These are phyloP conservation scores for Umbelopsis sp. DNA, from an alignment of 192 early-diverging fungal species.

Conservation along the genomic window DNA sequence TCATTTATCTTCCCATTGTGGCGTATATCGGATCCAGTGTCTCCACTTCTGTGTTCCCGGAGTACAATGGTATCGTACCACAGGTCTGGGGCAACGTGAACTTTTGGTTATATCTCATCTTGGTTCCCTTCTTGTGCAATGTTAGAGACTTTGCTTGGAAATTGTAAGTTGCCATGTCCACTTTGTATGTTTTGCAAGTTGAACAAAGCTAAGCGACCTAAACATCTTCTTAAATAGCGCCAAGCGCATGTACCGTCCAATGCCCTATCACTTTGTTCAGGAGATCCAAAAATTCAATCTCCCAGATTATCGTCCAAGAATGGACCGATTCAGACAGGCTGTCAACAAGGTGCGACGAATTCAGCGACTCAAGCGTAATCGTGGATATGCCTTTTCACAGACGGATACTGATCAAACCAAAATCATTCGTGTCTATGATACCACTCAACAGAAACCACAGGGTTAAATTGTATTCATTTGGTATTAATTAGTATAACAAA, in stretches of 20 bases:
- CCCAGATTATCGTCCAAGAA: constrained; percentile 93
- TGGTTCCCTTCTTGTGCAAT: constrained; percentile 85
- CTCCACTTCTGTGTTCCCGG: constrained; percentile 62
- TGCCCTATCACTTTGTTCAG: constrained; percentile 93
- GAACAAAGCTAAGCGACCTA: background rate
- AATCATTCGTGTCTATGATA: constrained; percentile 59
- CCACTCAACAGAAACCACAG: constrained; percentile 55
- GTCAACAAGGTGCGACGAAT: constrained; percentile 93
- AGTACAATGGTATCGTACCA: constrained; percentile 73
- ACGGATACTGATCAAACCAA: constrained; percentile 92
- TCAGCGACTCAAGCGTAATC: constrained; percentile 88
- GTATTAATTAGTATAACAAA: background rate
- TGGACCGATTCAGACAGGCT: constrained; percentile 97
- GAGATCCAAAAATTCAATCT: constrained; percentile 99
- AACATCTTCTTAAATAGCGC: constrained; percentile 43
- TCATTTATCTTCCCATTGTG: constrained; percentile 85
- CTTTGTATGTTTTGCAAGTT: background rate
- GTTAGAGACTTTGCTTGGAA: constrained; percentile 94
- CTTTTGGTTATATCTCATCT: constrained; percentile 88
- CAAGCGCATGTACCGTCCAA: constrained; percentile 75
- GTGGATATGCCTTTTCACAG: constrained; percentile 98
- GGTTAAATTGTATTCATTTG: constrained; percentile 39
- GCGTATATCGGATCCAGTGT: constrained; percentile 66
- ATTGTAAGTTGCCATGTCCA: constrained; percentile 68
- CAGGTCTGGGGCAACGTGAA: constrained; percentile 64